These are phyloP conservation scores for Phoenix dactylifera DNA, from an alignment of 176 grass and related monocot genomes.

Conservation along the genomic window DNA sequence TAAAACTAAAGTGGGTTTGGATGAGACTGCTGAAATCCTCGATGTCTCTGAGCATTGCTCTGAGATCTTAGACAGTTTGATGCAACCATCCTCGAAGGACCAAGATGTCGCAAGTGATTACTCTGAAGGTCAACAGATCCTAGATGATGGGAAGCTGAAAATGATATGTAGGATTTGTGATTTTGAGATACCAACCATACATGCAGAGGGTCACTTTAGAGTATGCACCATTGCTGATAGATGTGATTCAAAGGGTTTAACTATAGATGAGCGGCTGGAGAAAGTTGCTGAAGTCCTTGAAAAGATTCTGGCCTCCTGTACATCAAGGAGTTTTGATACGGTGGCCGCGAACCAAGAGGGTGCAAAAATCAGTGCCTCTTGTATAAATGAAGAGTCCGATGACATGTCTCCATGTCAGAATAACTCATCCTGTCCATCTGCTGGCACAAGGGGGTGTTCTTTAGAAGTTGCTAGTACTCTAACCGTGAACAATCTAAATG, in stretches of 20 bases:
- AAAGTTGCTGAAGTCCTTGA: constrained; percentile 63
- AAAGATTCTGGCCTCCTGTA: constrained; percentile 44
- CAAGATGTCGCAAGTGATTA: constrained; percentile 8
- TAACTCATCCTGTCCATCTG: constrained; percentile 19
- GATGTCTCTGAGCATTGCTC: constrained; percentile 32
- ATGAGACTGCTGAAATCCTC: constrained; percentile 54
- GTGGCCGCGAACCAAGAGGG: constrained; percentile 18
- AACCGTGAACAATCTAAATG: constrained; percentile 13
- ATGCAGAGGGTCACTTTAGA: constrained; percentile 63
- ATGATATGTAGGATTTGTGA: constrained; percentile 98
- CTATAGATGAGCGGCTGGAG: constrained; percentile 54
- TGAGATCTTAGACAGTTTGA: constrained; percentile 26
- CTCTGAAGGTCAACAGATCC: constrained; percentile 44
- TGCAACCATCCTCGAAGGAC: constrained; percentile 6
- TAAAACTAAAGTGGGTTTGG: constrained; percentile 34
- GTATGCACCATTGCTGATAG: constrained; percentile 78
- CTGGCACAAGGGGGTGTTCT: constrained; percentile 41
- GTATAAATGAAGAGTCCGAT: constrained; percentile 27
- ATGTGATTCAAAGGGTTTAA: constrained; percentile 83
- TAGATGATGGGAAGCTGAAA: constrained; percentile 37
- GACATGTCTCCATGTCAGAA: constrained; percentile 22
- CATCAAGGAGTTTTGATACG: constrained; percentile 6
- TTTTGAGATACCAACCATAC: constrained; percentile 75
- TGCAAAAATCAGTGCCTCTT: constrained; percentile 23
- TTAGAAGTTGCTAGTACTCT: constrained; percentile 32